Conservation (phyloP, 768 basidiomycete species). For the Termitomyces sp. region DNA sequence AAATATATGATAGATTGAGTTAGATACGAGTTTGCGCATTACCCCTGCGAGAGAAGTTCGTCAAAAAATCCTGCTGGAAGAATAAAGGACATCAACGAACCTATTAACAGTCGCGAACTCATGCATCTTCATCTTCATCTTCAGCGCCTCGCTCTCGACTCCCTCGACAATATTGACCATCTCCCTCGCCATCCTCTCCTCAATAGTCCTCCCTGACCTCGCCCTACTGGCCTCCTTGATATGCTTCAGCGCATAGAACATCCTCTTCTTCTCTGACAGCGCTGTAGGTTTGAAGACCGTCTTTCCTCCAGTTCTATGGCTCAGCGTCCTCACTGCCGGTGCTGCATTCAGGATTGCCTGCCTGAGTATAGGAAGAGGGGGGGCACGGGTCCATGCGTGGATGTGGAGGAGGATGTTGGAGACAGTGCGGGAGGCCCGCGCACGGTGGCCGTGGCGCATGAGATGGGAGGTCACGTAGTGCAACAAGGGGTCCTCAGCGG, state of each 20-base stretch:
- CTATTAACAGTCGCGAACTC: constrained; percentile 72
- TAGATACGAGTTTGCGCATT: constrained; percentile 12
- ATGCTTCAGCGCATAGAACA: constrained; percentile 63
- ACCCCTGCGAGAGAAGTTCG: constrained; percentile 7
- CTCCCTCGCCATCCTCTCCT: constrained; percentile 76
- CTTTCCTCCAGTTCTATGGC: constrained; percentile 46
- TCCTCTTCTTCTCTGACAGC: constrained; percentile 77
- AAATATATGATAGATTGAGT: too few relatives aligned
- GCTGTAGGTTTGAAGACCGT: constrained; percentile 59
- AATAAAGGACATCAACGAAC: constrained; percentile 33
- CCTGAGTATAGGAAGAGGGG: constrained; percentile 74
- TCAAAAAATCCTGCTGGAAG: neutral
- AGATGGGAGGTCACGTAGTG: constrained; percentile 59
- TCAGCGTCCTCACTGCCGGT: constrained; percentile 58
- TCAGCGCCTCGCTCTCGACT: constrained; percentile 44
- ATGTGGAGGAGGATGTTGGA: constrained; percentile 61
- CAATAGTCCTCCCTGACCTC: constrained; percentile 49
- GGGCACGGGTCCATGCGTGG: constrained; percentile 67
- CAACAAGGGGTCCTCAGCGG: constrained; percentile 70
- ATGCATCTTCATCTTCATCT: constrained; percentile 59
- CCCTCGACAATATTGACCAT: constrained; percentile 67
- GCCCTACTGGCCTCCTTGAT: constrained; percentile 60
- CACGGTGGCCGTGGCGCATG: constrained; percentile 59
- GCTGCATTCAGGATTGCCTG: constrained; percentile 63
- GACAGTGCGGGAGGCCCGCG: constrained; percentile 50